Base-by-base conservation (phyloP, 2,329 filamentous ascomycete species). In the Talaromyces atroroseus region DNA sequence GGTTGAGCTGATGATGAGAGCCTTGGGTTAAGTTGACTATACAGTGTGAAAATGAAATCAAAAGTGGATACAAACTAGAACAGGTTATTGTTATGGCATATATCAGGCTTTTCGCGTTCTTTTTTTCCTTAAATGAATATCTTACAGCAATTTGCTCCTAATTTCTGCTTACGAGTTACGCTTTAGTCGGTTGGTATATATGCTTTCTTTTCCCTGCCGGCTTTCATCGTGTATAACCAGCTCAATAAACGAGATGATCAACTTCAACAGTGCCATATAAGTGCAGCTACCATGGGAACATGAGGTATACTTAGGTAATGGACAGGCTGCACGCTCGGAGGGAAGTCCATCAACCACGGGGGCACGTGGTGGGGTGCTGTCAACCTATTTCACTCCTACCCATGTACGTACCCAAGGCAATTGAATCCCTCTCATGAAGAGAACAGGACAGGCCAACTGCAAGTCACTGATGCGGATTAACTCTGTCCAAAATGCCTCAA, bases 1-100 rank as follows among this genome's bases (percentile, higher is more conserved):
- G 61, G 75, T 77, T 54, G 76, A 78, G 62, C 64, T 77, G 56
- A 68, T 74, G 23, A 78, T 77, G 75, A 74, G 73, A 63, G 75
- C 75, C 20, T 60, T 78, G 54, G 73, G 70, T 60, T 77, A 69
- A 24, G 20, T 23, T 2, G 16, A 5, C 7, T 36, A 11, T 16
- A 20, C 24, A 5, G 21, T n/a, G 23, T 26, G 11, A 40, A 38
- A 10, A 21, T 44, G n/a, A 23, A n/a, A n/a, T n/a, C n/a, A n/a
- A n/a, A n/a, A n/a, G n/a, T n/a, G n/a, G n/a, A 49, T 20, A 42
- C 4, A 54, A 54, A 49, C n/a, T 54, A 32, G 38, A 40, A 42
- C 24, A 29, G 18, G 3, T 48, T 20, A 32, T 48, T 16, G 3
- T n/a, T 18, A 29, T 11, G 26, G 26, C 6, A 26, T 47, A n/a